Percentiles rank a stretch among this genome's conserved stretches.
These are phyloP conservation scores for Cyclostephanos tholiformis DNA, from an alignment of 108 stramenopile species.

Conservation along the genomic window DNA sequence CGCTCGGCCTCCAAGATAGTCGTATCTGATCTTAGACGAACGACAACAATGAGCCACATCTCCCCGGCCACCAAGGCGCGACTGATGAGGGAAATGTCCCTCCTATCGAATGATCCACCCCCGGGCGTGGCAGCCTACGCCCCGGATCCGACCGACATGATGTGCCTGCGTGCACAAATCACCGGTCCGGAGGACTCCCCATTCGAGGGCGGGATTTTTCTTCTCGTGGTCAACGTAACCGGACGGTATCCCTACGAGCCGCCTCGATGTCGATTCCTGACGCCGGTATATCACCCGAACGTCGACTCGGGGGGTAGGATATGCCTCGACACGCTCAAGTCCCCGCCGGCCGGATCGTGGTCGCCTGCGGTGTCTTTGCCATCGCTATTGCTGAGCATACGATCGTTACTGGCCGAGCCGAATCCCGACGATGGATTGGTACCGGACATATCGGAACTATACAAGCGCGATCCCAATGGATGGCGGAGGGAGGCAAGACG, in stretches of 20 bases:
- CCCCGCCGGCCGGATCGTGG: slow-evolving; percentile 65
- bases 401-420: slow-evolving; percentile 68
- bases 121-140: slow-evolving; percentile 70
- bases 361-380: slow-evolving; percentile 70
- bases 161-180: slow-evolving; percentile 65
- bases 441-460: slow-evolving; percentile 64
- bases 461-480: slow-evolving; percentile 31
- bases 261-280: slow-evolving; percentile 70
- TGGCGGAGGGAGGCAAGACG: slow-evolving; percentile 45
- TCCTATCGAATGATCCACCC: slow-evolving; percentile 60
- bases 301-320: slow-evolving; percentile 71
- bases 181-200: slow-evolving; percentile 67
- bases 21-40: no score
- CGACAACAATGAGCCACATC: slow-evolving; percentile 12
- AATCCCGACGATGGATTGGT: slow-evolving; percentile 80
- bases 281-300: slow-evolving; percentile 76
- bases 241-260: slow-evolving; percentile 71
- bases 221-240: slow-evolving; percentile 57
- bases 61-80: slow-evolving; percentile 49
- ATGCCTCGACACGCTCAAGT: slow-evolving; percentile 72
- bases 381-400: slow-evolving; percentile 65
- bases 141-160: slow-evolving; percentile 59
- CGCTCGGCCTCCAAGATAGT: no score
- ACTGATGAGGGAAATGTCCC: slow-evolving; percentile 62
- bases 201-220: slow-evolving; percentile 65